These are phyloP conservation scores for Sporothrix variecibatus DNA, from an alignment of 2,329 filamentous ascomycete genomes.

Conservation along the genomic window DNA sequence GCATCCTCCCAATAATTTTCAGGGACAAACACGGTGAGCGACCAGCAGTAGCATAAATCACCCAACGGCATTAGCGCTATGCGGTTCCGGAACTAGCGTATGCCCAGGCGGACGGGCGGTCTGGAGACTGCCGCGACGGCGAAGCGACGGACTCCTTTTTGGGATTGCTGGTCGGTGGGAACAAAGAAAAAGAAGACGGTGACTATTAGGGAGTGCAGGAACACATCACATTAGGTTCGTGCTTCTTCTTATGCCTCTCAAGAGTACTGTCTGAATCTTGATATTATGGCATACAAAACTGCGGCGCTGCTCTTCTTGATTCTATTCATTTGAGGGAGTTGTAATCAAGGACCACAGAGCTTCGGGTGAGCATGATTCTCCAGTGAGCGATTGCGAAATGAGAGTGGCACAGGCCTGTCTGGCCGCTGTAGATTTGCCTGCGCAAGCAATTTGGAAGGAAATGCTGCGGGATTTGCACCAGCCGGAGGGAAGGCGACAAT, in stretches of 20 bases:
- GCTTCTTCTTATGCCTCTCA: background rate
- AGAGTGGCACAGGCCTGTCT: background rate
- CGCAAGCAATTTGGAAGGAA: background rate
- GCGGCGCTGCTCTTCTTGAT: background rate
- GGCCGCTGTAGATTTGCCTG: slow-evolving; percentile 1
- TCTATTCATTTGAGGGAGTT: no score
- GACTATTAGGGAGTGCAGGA: background rate
- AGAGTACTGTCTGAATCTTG: background rate
- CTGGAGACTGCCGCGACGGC: slow-evolving; percentile 26
- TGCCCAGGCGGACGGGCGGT: slow-evolving; percentile 26
- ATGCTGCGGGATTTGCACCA: background rate
- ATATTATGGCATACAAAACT: background rate
- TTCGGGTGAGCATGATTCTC: background rate
- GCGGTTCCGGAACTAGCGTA: slow-evolving; percentile 23
- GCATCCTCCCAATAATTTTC: no score
- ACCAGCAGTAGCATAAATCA: background rate
- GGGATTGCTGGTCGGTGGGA: background rate
- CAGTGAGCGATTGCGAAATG: background rate
- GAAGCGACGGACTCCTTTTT: background rate
- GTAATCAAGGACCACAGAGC: background rate
- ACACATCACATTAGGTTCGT: no score
- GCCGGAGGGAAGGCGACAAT: background rate
- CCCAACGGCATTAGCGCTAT: slow-evolving; percentile 19
- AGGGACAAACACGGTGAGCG: slow-evolving; percentile 3
- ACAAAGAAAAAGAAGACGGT: slow-evolving; percentile 5